Evolutionary conservation across 176 grass and related monocot species (phyloP).

Genomic region (Aegilops longissima): DNA sequence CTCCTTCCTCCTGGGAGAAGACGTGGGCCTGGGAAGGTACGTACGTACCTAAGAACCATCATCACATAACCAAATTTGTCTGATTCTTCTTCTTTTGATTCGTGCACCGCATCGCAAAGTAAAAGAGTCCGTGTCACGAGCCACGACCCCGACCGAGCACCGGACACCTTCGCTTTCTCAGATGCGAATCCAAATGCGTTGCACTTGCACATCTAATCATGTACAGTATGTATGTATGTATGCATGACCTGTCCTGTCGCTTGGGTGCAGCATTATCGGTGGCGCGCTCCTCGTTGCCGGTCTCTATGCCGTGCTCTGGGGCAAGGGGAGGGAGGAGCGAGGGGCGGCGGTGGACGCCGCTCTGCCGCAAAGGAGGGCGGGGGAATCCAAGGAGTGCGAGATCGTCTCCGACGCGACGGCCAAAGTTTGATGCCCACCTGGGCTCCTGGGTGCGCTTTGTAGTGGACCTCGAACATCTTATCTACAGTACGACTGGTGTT

Average conservation of each 20-base stretch:
- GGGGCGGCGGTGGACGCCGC: background rate
- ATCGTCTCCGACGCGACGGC: background rate
- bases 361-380: background rate
- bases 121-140: background rate
- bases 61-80: background rate
- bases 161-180: background rate
- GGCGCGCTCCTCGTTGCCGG: slow-evolving; percentile 57
- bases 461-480: background rate
- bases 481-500: background rate
- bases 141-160: background rate
- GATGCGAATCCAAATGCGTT: background rate
- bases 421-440: slow-evolving; percentile 5
- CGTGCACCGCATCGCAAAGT: background rate
- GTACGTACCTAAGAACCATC: background rate
- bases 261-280: slow-evolving; percentile 55
- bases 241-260: background rate
- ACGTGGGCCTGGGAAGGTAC: slow-evolving; percentile 63
- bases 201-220: background rate
- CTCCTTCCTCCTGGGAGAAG: slow-evolving; percentile 57
- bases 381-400: background rate
- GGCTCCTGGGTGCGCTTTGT: background rate
- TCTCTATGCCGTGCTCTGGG: slow-evolving; percentile 72
- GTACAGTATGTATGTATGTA: no score
- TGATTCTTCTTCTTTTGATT: slow-evolving; percentile 16
- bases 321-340: slow-evolving; percentile 50